Base-by-base conservation (phyloP, 1,139 yeast species). In the Magnusiomyces fungicola region DNA sequence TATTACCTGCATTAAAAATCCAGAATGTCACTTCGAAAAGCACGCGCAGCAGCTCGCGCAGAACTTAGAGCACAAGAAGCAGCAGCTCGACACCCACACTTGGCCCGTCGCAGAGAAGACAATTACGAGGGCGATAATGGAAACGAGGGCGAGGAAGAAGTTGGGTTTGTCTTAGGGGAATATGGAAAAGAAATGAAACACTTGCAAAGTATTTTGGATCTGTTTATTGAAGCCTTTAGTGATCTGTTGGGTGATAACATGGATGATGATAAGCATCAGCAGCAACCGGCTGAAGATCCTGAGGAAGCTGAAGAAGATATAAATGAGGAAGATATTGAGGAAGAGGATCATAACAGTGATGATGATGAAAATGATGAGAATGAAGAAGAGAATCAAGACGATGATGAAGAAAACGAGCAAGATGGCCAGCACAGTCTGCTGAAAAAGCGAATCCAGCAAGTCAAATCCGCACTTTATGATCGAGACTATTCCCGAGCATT, bases 401-500 rank as follows among this genome's bases (percentile, higher is more conserved):
- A 32, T 32, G 36, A 32, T 32, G 36, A 32, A 5, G 36, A 32
- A 32, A n/a, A 6, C 36, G 36, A 14, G 5, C 5, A 12, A 12
- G 36, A 7, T 32, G 18, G 6, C 36, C 5, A 9, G 16, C 10
- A n/a, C 16, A 32, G 5, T 7, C 16, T 25, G 2, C 16, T 25
- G 2, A 34, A 41, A 21, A 27, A 23, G 3, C 49, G 45, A 14
- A 78, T 88, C 25, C 96, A 88, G 61, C 58, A 62, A 1, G 95
- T 88, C 27, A 88, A 88, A 60, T 74, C 81, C 1, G 78, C 78
- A 49, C 69, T 88, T 27, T 88, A 70, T 64, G 78, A 85, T 47
- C 69, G 96, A 56, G 80, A 86, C 55, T 88, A 86, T 61, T 55
- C 73, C 2, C 68, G 71, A 24, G 96, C 96, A 0, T 88, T 88